Evolutionary conservation across 805 yeast species (phyloP), one percentile per base, ranked within the genome.

Genomic region (Wickerhamiella occidentalis): DNA sequence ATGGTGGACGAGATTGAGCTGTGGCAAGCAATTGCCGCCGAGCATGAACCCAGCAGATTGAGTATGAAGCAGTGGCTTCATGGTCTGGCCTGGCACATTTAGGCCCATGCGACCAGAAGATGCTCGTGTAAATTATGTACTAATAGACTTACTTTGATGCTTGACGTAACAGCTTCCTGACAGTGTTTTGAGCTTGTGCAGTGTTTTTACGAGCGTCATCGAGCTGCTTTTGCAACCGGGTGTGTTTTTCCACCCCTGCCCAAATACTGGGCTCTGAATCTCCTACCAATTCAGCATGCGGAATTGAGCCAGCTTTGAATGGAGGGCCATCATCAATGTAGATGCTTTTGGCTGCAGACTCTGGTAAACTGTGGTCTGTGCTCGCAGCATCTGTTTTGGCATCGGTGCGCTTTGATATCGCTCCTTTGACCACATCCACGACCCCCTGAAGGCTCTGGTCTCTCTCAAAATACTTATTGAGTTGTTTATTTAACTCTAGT

Each of bases 211-310:
- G 45, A n/a, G 30, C 46, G n/a, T 43, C 29, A 15, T 19, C 45
- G 9, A 40, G 43, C 46, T 47, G 50, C 21, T 50, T 52, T n/a
- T 29, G 35, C 33, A 47, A 46, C 26, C 45, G 30, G 22, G 47
- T 51, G 25, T 38, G 45, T 25, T 50, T 45, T 51, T 54, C 56
- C 5, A 57, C 40, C 6, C 52, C 59, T 1, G 53, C 37, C 61
- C 61, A 57, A 4, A 57, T 55, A 7, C 57, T 54, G 19, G 58
- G 56, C 29, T 45, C 51, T 1, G 50, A 40, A 37, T 57, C 61
- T 9, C 59, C 59, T 3, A 53, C 55, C 22, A 56, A 43, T n/a
- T 29, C 35, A 19, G 50, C 55, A 2, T 30, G 40, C 13, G 61
- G 61, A 28, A 57, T 33, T 18, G 45, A 33, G 18, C 30, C 47